Evolutionary conservation across 495 filamentous ascomycete species (phyloP), one percentile per base, ranked within the genome.

Genomic region (Daldinia decipiens): DNA sequence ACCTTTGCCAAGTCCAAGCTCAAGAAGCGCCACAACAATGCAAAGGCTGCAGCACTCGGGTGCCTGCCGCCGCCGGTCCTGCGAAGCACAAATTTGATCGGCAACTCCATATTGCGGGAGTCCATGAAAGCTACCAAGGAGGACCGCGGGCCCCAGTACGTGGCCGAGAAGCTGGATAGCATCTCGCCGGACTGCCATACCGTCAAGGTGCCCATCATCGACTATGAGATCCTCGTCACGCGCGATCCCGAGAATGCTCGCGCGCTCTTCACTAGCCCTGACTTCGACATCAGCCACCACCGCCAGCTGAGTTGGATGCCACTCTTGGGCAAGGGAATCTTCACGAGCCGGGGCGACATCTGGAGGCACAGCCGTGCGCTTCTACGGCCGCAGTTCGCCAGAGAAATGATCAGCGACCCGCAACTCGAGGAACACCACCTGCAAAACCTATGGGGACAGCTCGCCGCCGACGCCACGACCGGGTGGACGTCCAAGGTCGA

Each of bases 281-380:
- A 91, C 67, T 94, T 86, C 76, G 80, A 81, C 12, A 73, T 93
- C 1, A 88, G 87, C 1, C 74, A 81, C 13, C 43, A 77, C 12
- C 81, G 90, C 15, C 69, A 79, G 9, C 74, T 77, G 0, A 79
- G 74, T 32, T 84, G 90, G 77, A 76, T 68, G 24, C 87, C 87
- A 0, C 70, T 93, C 3, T 73, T 93, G 0, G 91, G 91, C 7
- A 74, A 86, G 47, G 91, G 91, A 26, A 90, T 94, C 65, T 94
- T 95, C 74, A 89, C 88, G 1, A 81, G 83, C 3, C 87, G 92
- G 71, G 92, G 91, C 13, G 78, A 79, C 12, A 76, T 73, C 9
- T 95, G 91, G 92, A 85, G 87, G 67, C 83, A 88, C 57, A 89
- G 88, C 6, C 79, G 90, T 2, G 83, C 87, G 0, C 79, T 91